Conservation (phyloP, 2,329 filamentous ascomycete species). For the Elsinoe ampelina region DNA sequence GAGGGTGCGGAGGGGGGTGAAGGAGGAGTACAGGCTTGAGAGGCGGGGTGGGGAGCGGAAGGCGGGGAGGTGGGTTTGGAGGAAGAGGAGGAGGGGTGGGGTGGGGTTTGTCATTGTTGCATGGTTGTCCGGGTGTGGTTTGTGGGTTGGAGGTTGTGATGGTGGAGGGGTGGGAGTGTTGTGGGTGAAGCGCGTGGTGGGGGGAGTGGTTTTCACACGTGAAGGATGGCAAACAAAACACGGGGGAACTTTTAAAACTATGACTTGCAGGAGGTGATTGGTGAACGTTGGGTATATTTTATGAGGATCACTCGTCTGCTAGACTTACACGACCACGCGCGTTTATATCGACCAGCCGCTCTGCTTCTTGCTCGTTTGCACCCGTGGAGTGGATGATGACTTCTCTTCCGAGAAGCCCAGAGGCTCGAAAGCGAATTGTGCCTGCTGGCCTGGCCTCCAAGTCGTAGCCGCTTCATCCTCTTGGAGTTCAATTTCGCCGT, state of each 20-base stretch:
- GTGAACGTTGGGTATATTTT: neutral
- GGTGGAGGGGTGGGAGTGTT: neutral
- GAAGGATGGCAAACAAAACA: neutral
- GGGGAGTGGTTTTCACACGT: neutral
- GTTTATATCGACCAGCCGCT: constrained; percentile 13
- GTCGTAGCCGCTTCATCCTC: neutral
- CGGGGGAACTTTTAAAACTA: too few relatives aligned
- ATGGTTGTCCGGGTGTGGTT: neutral
- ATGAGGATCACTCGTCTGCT: neutral
- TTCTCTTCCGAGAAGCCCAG: constrained; percentile 3
- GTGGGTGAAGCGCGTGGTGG: neutral
- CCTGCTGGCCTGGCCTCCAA: neutral
- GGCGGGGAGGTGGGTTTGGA: constrained; percentile 41
- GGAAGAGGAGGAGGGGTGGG: constrained; percentile 49
- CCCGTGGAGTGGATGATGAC: neutral
- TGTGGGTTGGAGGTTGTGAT: neutral
- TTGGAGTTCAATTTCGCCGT: constrained; percentile 14
- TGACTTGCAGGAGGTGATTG: too few relatives aligned
- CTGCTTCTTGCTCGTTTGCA: constrained; percentile 14
- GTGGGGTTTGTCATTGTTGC: constrained; percentile 24
- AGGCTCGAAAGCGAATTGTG: constrained; percentile 11
- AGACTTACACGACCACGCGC: neutral
- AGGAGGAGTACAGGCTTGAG: constrained; percentile 82
- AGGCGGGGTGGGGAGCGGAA: constrained; percentile 52
- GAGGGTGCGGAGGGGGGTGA: constrained; percentile 59